Base-by-base conservation (phyloP, 2,329 filamentous ascomycete genomes). In the Cercospora sp. region DNA sequence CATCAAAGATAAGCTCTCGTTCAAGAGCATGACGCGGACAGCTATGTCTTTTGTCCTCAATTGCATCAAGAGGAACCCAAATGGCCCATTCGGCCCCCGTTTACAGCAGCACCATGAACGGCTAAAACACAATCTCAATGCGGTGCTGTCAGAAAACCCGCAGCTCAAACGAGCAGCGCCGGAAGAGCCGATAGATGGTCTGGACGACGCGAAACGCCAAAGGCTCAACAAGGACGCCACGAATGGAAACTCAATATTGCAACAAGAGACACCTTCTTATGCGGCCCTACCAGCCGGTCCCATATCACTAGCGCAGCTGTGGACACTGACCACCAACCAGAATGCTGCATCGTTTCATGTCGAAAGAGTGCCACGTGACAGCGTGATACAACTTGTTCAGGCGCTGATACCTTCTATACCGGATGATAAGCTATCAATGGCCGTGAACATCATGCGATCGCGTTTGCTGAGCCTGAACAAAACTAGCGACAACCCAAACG, bases 11-110 rank as follows among this genome's bases (percentile, higher is more conserved):
- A 93, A 91, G 74, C 90, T 99, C 68, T 88, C 94, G 74, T 86
- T 96, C 69, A 93, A 90, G 80, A 98, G 94, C 5, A 95, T 99
- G 89, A 94, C 97, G 79, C 93, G 96, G 77, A 99, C 95, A 26
- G 91, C 91, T 3, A 88, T 93, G 74, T 89, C 93, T 72, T 82
- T 99, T 58, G 84, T 98, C 45, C 86, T 94, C 63, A 94, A 97
- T 79, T 83, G 97, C 63, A 84, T 91, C 72, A 94, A 94, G 81
- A 87, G 94, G 75, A 93, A 95, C 73, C 91, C 92, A 2, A 91
- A 91, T 65, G 91, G 93, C 73, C 89, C 92, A 0, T 84, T 93
- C 63, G 76, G 87, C 23, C 86, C 86, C 0, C 90, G 92, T 69
- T 95, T 99, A 78, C 92, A 97, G 74, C 91, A 95, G 76, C 90